phyloP scores from a whole-genome alignment of 2,329 filamentous ascomycete species.

The Lachnellula cervina region DNA sequence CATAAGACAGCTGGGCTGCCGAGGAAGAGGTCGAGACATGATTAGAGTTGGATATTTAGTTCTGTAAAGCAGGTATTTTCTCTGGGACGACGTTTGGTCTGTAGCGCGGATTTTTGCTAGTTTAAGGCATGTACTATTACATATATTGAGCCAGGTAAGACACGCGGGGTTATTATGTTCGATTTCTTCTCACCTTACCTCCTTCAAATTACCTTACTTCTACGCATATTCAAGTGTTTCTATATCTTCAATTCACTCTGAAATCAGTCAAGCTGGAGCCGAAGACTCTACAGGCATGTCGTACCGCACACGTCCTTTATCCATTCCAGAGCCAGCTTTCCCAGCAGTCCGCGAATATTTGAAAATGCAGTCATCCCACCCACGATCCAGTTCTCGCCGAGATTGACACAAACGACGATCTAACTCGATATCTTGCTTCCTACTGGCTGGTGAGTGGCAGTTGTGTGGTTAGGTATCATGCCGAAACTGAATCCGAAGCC shows the following conservation, averaged over 20 bases:
- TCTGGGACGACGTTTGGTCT: not conserved
- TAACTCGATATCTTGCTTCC: not conserved
- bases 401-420: not conserved
- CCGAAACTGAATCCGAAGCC: not conserved
- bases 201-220: too few relatives aligned
- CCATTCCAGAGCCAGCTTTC: not conserved
- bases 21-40: not conserved
- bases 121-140: too few relatives aligned
- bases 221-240: too few relatives aligned
- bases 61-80: not conserved
- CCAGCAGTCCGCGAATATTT: not conserved
- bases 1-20: constrained; percentile 1
- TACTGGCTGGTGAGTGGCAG: not conserved
- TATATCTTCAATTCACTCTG: too few relatives aligned
- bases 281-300: too few relatives aligned
- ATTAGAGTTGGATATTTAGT: not conserved
- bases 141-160: too few relatives aligned
- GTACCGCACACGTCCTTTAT: too few relatives aligned
- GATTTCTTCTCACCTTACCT: too few relatives aligned
- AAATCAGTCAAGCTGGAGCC: too few relatives aligned
- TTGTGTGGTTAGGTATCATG: not conserved
- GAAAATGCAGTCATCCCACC: not conserved
- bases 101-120: too few relatives aligned
- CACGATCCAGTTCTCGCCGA: not conserved
- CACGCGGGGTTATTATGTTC: too few relatives aligned